phyloP scores from a whole-genome alignment of 495 filamentous ascomycete genomes.

The Tuber borchii region DNA sequence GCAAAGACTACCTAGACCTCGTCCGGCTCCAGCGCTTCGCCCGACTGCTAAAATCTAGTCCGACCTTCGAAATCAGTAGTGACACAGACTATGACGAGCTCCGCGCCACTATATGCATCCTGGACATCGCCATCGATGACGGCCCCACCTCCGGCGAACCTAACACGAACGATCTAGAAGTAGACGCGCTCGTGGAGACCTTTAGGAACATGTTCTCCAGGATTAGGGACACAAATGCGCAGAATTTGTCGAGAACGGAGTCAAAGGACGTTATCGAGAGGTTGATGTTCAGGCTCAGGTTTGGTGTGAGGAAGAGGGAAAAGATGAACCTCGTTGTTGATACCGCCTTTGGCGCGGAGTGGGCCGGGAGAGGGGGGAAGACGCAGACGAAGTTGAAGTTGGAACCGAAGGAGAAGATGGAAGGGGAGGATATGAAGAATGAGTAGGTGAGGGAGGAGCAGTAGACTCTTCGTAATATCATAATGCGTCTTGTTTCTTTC shows the following conservation, averaged over 20 bases:
- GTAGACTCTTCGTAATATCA: not conserved
- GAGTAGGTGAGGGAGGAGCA: not conserved
- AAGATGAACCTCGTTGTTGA: slow-evolving; percentile 46
- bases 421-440: not conserved
- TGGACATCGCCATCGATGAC: slow-evolving; percentile 68
- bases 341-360: slow-evolving; percentile 24
- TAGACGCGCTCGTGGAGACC: slow-evolving; percentile 59
- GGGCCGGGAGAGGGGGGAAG: slow-evolving; percentile 25
- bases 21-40: slow-evolving; percentile 52
- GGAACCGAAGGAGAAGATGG: not conserved
- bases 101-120: slow-evolving; percentile 55
- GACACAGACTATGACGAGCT: slow-evolving; percentile 64
- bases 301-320: slow-evolving; percentile 54
- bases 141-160: slow-evolving; percentile 44
- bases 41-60: slow-evolving; percentile 47
- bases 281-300: slow-evolving; percentile 62
- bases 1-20: slow-evolving; percentile 45
- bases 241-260: slow-evolving; percentile 63
- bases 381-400: slow-evolving; percentile 18
- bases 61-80: slow-evolving; percentile 48
- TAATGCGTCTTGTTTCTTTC: not conserved
- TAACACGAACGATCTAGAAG: slow-evolving; percentile 56
- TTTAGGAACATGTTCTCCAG: slow-evolving; percentile 61
- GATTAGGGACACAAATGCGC: slow-evolving; percentile 69
- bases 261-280: slow-evolving; percentile 66